These are phyloP conservation scores for Benincasa hispida DNA, from an alignment of 306 rosid genomes.

Conservation along the genomic window DNA sequence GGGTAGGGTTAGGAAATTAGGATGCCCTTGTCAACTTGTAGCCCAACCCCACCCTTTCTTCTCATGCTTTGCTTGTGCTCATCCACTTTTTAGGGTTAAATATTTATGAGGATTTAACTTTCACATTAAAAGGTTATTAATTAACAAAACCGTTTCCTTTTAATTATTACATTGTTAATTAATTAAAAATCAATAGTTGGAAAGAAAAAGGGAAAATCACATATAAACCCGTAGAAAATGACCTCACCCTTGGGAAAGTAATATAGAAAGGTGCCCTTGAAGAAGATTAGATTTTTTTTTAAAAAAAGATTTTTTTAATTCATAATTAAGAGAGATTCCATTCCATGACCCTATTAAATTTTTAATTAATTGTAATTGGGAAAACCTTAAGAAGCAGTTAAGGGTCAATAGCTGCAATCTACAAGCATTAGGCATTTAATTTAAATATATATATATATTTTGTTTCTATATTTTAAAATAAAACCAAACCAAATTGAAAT, in stretches of 20 bases:
- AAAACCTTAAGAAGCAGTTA: slow-evolving; percentile 33
- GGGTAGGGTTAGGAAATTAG: slow-evolving; percentile 41
- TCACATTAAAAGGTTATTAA: neutral
- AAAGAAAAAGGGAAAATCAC: neutral
- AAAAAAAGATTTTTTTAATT: slow-evolving; percentile 28
- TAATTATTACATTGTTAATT: neutral
- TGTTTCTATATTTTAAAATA: neutral
- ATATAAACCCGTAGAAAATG: neutral
- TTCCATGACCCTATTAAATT: slow-evolving; percentile 25
- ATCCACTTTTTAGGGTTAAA: neutral
- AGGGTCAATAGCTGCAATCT: slow-evolving; percentile 37
- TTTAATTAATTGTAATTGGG: slow-evolving; percentile 27
- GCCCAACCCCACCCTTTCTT: slow-evolving; percentile 9
- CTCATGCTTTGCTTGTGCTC: slow-evolving; percentile 10
- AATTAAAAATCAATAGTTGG: neutral
- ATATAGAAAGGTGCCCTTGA: neutral
- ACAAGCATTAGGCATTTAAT: slow-evolving; percentile 4
- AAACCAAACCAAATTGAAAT: neutral
- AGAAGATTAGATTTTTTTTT: neutral
- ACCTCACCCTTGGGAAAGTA: neutral
- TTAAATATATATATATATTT: too few relatives aligned
- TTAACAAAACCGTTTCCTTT: neutral
- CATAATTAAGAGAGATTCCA: slow-evolving; percentile 19
- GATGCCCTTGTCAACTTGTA: slow-evolving; percentile 68
- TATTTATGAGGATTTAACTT: neutral